Evolutionary conservation across 2,329 filamentous ascomycete genomes (phyloP).

Genomic region (Pseudocercospora vitis): DNA sequence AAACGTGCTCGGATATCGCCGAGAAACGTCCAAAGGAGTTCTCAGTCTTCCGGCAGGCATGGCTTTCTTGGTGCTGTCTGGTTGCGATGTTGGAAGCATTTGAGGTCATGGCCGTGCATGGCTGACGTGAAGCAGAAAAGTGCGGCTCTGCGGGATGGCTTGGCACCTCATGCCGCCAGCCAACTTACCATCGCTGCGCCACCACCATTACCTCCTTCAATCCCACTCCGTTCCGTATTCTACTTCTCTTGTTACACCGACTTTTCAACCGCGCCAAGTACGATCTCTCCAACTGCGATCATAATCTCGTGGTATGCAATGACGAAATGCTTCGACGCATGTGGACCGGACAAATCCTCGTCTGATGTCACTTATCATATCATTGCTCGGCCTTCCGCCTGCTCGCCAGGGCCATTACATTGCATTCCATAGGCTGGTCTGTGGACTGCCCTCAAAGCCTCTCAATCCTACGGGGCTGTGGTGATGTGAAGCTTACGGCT

Average conservation of each 20-base stretch:
- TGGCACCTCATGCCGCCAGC: not conserved
- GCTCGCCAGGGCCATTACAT: not conserved
- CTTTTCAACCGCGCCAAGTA: not conserved
- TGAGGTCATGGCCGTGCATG: not conserved
- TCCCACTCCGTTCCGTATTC: not conserved
- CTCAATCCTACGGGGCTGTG: not conserved
- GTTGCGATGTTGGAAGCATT: not conserved
- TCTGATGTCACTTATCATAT: no score
- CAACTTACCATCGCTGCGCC: not conserved
- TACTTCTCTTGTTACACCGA: not conserved
- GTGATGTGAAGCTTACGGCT: not conserved
- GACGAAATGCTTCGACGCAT: no score
- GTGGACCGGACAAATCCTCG: no score
- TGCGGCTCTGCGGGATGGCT: not conserved
- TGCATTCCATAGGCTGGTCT: not conserved
- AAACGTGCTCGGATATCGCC: not conserved
- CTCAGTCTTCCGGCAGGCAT: not conserved
- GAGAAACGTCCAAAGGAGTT: not conserved
- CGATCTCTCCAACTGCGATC: not conserved
- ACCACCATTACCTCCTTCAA: not conserved
- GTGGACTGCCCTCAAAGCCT: not conserved
- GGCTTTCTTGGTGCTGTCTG: not conserved
- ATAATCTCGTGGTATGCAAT: not conserved
- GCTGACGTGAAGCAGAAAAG: not conserved
- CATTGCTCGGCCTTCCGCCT: no score